A percentile compares a stretch with the other conserved stretches of the same genome.
Conservation (phyloP, 2,329 filamentous ascomycete genomes). For the Cercospora nicotianae region DNA sequence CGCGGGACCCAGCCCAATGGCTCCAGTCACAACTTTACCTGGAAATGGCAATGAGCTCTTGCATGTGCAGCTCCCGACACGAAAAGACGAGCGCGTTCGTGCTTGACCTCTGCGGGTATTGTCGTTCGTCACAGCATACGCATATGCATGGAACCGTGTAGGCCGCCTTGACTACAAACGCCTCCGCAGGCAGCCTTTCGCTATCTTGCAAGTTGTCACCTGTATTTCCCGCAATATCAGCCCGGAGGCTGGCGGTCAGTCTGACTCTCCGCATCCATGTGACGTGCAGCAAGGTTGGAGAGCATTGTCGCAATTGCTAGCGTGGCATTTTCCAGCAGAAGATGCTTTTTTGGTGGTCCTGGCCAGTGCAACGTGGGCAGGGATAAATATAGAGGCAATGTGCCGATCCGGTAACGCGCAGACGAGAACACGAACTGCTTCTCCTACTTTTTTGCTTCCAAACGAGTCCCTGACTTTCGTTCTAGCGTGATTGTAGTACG, state of each 20-base stretch:
- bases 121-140: background rate
- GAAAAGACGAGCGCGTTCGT: background rate
- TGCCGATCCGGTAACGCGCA: background rate
- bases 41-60: slow-evolving; percentile 7
- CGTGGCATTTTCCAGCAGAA: background rate
- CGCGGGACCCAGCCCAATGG: slow-evolving; percentile 5
- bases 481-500: slow-evolving; percentile 2
- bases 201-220: background rate
- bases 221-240: background rate
- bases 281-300: slow-evolving; percentile 1
- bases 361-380: slow-evolving; percentile 10
- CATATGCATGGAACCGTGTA: background rate
- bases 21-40: slow-evolving; percentile 3
- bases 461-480: background rate
- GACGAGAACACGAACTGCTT: background rate
- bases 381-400: slow-evolving; percentile 10
- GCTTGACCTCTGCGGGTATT: background rate
- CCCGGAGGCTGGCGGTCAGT: background rate
- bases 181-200: background rate
- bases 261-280: background rate
- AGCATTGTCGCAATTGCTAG: background rate
- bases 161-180: background rate
- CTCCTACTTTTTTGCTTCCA: background rate
- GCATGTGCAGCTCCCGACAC: slow-evolving; percentile 2
- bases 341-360: background rate